A percentile compares a stretch with the other conserved stretches of the same genome.
phyloP scores from a whole-genome alignment of 2,329 filamentous ascomycete species.

The Sclerotinia subarctica region DNA sequence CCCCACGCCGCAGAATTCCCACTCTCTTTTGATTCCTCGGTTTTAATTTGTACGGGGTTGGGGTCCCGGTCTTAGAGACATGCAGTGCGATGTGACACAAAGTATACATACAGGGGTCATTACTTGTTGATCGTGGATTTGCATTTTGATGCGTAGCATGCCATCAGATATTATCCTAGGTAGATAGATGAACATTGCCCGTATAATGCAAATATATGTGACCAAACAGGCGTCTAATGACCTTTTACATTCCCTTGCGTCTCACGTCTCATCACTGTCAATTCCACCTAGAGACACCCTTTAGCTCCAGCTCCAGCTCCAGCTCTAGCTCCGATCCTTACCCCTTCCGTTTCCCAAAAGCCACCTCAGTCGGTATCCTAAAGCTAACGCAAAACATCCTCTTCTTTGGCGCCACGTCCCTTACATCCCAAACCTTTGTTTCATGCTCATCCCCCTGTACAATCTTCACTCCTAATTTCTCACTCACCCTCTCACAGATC shows the following conservation, averaged over 20 bases:
- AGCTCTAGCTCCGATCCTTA: neutral
- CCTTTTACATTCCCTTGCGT: neutral
- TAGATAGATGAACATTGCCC: too few species aligned
- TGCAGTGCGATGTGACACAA: neutral
- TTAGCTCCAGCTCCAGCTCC: neutral
- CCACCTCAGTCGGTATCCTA: slow-evolving; percentile 75
- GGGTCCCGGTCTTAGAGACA: neutral
- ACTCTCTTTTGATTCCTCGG: neutral
- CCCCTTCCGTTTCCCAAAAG: slow-evolving; percentile 52
- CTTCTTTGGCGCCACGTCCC: slow-evolving; percentile 90
- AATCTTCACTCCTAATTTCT: slow-evolving; percentile 44
- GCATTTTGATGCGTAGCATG: too few species aligned
- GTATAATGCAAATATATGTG: too few species aligned
- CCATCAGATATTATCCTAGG: too few species aligned
- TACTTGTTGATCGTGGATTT: too few species aligned
- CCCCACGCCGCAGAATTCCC: neutral
- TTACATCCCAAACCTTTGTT: slow-evolving; percentile 64
- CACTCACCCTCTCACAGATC: slow-evolving; percentile 63
- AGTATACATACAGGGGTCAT: neutral
- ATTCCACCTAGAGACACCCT: too few species aligned
- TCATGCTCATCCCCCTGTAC: slow-evolving; percentile 42
- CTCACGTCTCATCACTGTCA: neutral
- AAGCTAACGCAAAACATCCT: slow-evolving; percentile 97
- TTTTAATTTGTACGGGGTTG: neutral
- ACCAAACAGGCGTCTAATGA: neutral